Evolutionary conservation across 352 stramenopile species (phyloP).

Genomic region (Globisporangium paroecandrum): DNA sequence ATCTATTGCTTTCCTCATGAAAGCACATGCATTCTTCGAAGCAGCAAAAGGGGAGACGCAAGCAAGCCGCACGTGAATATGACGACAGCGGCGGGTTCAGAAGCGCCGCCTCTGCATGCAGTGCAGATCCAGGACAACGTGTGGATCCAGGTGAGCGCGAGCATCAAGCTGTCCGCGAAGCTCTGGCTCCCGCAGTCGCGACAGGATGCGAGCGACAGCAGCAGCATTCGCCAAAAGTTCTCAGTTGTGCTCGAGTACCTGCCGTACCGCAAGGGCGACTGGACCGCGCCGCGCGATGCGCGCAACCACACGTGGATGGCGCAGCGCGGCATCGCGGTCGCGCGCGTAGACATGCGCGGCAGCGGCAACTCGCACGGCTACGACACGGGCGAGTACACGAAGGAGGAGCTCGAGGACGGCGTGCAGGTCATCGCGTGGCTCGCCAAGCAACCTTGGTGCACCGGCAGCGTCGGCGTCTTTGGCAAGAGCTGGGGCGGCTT

Average conservation of each 20-base stretch:
- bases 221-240: slow-evolving; percentile 9
- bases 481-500: slow-evolving; percentile 58
- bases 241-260: slow-evolving; percentile 55
- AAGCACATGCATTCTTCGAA: too few relatives aligned
- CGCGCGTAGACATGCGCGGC: slow-evolving; percentile 45
- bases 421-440: slow-evolving; percentile 47
- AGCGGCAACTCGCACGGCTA: slow-evolving; percentile 45
- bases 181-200: slow-evolving; percentile 32
- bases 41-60: background rate
- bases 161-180: slow-evolving; percentile 28
- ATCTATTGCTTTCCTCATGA: too few relatives aligned
- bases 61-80: background rate
- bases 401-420: slow-evolving; percentile 41
- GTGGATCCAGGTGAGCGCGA: slow-evolving; percentile 31
- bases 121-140: slow-evolving; percentile 36
- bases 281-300: slow-evolving; percentile 37
- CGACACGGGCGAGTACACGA: slow-evolving; percentile 42
- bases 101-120: slow-evolving; percentile 4
- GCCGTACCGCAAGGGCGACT: slow-evolving; percentile 49
- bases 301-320: slow-evolving; percentile 49
- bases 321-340: slow-evolving; percentile 40
- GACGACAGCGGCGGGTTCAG: background rate
- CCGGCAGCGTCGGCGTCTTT: slow-evolving; percentile 36
- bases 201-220: background rate
- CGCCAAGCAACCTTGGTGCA: slow-evolving; percentile 38